Percentiles rank a stretch among this genome's conserved stretches.
Conservation (phyloP, 2,329 filamentous ascomycete species). For the Amylocarpus encephaloides region DNA sequence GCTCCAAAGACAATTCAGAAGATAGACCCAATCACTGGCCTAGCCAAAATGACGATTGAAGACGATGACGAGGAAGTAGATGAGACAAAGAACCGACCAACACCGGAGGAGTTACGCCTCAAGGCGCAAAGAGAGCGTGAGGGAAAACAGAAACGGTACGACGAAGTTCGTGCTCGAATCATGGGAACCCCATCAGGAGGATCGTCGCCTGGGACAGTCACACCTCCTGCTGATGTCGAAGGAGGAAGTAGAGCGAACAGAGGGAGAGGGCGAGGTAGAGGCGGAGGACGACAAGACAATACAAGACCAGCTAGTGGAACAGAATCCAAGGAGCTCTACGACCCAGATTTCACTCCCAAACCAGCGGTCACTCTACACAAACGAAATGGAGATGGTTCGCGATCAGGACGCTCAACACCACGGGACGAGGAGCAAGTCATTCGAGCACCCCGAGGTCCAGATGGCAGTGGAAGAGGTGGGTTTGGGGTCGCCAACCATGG, state of each 20-base stretch:
- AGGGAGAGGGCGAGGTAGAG: conserved; percentile 40
- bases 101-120: conserved; percentile 69
- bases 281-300: conserved; percentile 34
- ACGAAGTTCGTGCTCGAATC: conserved; percentile 80
- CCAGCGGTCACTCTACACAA: conserved; percentile 47
- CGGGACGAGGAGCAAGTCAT: conserved; percentile 62
- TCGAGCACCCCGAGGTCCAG: conserved; percentile 70
- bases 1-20: conserved; percentile 51
- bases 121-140: conserved; percentile 75
- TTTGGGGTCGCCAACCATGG: conserved; percentile 69
- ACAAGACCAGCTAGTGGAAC: conserved; percentile 31
- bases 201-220: conserved; percentile 56
- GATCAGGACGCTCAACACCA: conserved; percentile 40
- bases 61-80: conserved; percentile 63
- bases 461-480: conserved; percentile 67
- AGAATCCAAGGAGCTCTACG: conserved; percentile 59
- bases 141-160: conserved; percentile 85
- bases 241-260: conserved; percentile 45
- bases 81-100: conserved; percentile 55
- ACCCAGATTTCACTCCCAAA: conserved; percentile 65
- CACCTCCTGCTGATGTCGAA: conserved; percentile 45
- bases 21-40: conserved; percentile 46
- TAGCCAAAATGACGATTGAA: conserved; percentile 40
- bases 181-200: conserved; percentile 61
- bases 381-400: conserved; percentile 36